Base-by-base conservation (phyloP, 2,329 filamentous ascomycete genomes). In the Calycina herbarum region DNA sequence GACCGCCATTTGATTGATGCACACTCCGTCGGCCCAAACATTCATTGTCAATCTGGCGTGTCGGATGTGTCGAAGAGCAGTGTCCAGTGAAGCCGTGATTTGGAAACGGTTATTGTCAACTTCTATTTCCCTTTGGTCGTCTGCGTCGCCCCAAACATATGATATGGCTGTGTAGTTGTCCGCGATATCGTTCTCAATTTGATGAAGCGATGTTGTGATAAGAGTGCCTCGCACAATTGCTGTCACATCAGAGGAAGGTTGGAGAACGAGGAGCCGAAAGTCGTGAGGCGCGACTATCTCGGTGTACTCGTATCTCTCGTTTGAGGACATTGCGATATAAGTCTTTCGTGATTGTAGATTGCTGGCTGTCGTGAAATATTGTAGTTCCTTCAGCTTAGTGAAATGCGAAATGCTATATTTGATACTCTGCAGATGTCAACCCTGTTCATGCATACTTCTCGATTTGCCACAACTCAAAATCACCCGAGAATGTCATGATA, bases 61-160 rank as follows among this genome's bases (percentile, higher is more conserved):
- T 20, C 20, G n/a, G 57, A 33, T 1, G 13, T 29, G 13, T 57
- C 40, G 5, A 67, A 20, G 15, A 51, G 58, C 48, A 66, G 59
- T 11, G 62, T 63, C 65, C 2, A 71, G 63, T 57, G 66, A 67
- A 11, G 29, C 15, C 5, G 35, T 40, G 1, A 69, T 63, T 6
- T 54, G 2, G 7, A 59, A 24, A 5, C 63, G 54, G 0, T 27
- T 29, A 1, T 51, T 61, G 48, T 70, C 66, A 7, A 69, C 31
- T 2, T 60, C 51, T 6, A 70, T 69, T 13, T n/a, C 24, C 3
- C 11, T 17, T 35, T 61, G 66, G 3, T 24, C 8, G 11, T 11
- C 35, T 8, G 24, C 13, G 56, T 77, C 72, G 0, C 77, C 76
- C 77, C 76, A 77, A 0, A 74, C 72, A 65, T 78, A 78, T 0